These are phyloP conservation scores for Theobroma grandiflorum DNA, from an alignment of 441 rosid species.

Conservation along the genomic window DNA sequence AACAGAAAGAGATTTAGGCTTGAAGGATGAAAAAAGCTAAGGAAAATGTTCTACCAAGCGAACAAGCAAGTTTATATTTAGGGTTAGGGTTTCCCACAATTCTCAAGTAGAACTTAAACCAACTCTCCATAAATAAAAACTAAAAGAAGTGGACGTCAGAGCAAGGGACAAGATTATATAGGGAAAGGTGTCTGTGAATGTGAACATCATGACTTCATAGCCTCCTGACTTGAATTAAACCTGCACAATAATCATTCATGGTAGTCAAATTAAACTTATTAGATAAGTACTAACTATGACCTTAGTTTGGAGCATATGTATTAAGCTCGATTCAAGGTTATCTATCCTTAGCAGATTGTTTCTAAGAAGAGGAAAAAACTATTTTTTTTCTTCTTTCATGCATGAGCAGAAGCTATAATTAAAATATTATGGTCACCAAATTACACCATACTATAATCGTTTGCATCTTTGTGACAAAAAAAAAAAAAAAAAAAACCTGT, in stretches of 20 bases:
- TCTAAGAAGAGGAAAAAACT: background rate
- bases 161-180: background rate
- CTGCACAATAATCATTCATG: background rate
- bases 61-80: background rate
- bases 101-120: background rate
- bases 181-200: background rate
- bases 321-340: background rate
- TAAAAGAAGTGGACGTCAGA: background rate
- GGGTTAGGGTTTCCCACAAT: slow-evolving; percentile 18
- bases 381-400: background rate
- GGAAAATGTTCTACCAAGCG: background rate
- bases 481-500: background rate
- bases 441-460: background rate
- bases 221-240: background rate
- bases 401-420: background rate
- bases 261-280: background rate
- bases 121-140: background rate
- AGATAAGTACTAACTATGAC: background rate
- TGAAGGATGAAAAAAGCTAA: background rate
- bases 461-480: background rate
- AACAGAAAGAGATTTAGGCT: background rate
- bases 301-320: background rate
- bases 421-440: background rate
- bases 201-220: background rate
- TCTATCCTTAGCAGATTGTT: background rate